Evolutionary conservation across 2,329 filamentous ascomycete genomes (phyloP), one percentile per base, ranked within the genome.

Genomic region (Fusarium brevicatenulatum): DNA sequence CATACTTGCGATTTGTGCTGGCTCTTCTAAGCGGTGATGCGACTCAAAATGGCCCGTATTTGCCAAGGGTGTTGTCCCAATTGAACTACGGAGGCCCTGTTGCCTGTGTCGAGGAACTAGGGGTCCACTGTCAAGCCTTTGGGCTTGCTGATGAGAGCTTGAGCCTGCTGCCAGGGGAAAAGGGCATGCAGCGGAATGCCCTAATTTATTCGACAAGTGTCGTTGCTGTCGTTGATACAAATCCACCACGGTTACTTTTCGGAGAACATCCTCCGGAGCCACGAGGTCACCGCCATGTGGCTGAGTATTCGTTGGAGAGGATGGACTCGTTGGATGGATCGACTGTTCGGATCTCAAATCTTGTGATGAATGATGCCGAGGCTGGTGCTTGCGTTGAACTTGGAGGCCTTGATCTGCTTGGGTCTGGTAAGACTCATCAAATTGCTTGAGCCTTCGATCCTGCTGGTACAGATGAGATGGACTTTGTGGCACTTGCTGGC

Each of bases 221-320:
- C 68, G 70, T 34, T 74, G 61, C 39, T 73, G 73, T 30, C 72
- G 72, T 34, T 73, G 66, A 25, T 71, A 73, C 19, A 68, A 64
- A 9, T 57, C 47, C n/a, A 74, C 61, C 4, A 57, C 34, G 13
- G 63, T 53, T 54, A 74, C 66, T 40, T 53, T 36, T 39, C 47
- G 32, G 19, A 46, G 56, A 19, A 63, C 42, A 6, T 47, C 60
- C 23, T 44, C 43, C 13, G 66, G 54, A 21, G 42, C 43, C 37
- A 53, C 57, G 19, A 61, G 25, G 10, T 53, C 30, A 32, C 57
- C 65, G 42, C 36, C 63, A 25, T 47, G 65, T 32, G 64, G 55
- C 34, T 60, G 50, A 7, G 50, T 44, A 23, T 36, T 30, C 16
- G 25, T 25, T 9, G 70, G 36, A 40, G 70, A 59, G 21, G 62